Evolutionary conservation across 164 flowering plant species (phyloP).

Genomic region (Nymphaea thermarum): DNA sequence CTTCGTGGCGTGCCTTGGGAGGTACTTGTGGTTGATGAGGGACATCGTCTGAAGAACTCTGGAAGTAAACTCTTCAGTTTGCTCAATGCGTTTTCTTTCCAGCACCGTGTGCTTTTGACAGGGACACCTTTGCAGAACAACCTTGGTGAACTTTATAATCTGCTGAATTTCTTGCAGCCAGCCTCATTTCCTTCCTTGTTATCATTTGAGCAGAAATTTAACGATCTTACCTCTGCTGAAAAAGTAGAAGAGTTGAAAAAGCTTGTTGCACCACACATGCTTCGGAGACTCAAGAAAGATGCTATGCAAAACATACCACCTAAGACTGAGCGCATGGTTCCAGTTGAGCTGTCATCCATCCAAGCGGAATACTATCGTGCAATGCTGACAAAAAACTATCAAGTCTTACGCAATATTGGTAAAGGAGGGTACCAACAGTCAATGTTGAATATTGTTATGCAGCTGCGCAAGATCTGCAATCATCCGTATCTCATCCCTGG

Average conservation of each 20-base stretch:
- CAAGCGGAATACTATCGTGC: slow-evolving; percentile 99
- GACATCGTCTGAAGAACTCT: slow-evolving; percentile 92
- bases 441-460: slow-evolving; percentile 98
- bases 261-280: slow-evolving; percentile 99
- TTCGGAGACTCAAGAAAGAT: slow-evolving; percentile 95
- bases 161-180: slow-evolving; percentile 96
- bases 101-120: slow-evolving; percentile 89
- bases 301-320: slow-evolving; percentile 99
- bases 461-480: slow-evolving; percentile 93
- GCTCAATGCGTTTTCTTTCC: slow-evolving; percentile 87
- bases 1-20: slow-evolving; percentile 96
- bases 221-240: slow-evolving; percentile 87
- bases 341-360: slow-evolving; percentile 91
- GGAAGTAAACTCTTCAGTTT: slow-evolving; percentile 88
- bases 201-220: slow-evolving; percentile 84
- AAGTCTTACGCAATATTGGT: slow-evolving; percentile 78
- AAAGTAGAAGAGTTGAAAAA: slow-evolving; percentile 96
- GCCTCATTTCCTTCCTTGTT: slow-evolving; percentile 86
- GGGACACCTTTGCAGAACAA: slow-evolving; percentile 99
- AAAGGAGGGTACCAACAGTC: slow-evolving; percentile 95
- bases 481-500: slow-evolving; percentile 99
- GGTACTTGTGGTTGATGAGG: slow-evolving; percentile 98
- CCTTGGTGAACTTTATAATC: slow-evolving; percentile 91
- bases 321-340: slow-evolving; percentile 92
- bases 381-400: slow-evolving; percentile 97